Conservation (phyloP, 176 grass and related monocot genomes). For the Carex kokanica region DNA sequence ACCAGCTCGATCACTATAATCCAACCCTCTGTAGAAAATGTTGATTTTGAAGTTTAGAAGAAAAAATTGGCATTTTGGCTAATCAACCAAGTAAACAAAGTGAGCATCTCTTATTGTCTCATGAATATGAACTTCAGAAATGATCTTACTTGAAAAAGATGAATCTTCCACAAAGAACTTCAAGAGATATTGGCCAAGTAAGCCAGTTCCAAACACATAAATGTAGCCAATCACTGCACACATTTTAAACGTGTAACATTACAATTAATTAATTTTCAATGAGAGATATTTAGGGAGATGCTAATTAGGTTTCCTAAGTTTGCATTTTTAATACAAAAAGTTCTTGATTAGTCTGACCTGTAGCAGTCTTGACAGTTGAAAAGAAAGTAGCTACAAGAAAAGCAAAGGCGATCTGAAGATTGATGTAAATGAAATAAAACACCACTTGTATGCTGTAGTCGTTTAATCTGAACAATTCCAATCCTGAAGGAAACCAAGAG, state of each 20-base stretch:
- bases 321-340: neutral
- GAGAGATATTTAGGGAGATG: neutral
- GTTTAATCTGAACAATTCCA: constrained; percentile 67
- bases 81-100: neutral
- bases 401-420: constrained; percentile 70
- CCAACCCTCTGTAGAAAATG: constrained; percentile 59
- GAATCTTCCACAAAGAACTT: constrained; percentile 54
- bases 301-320: neutral
- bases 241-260: constrained; percentile 13
- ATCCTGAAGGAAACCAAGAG: constrained; percentile 44
- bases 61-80: neutral
- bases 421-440: constrained; percentile 92
- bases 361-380: constrained; percentile 72
- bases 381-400: constrained; percentile 70
- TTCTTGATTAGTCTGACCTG: constrained; percentile 34
- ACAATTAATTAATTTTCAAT: neutral
- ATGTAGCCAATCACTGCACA: constrained; percentile 80
- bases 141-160: constrained; percentile 63
- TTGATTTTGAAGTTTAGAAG: constrained; percentile 4
- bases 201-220: constrained; percentile 84
- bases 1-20: constrained; percentile 77
- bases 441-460: constrained; percentile 69
- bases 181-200: constrained; percentile 63
- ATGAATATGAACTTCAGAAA: constrained; percentile 1
- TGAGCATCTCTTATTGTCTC: neutral